Evolutionary conservation across 768 basidiomycete species (phyloP).

Genomic region (Boletus pseudo-olivaceus): DNA sequence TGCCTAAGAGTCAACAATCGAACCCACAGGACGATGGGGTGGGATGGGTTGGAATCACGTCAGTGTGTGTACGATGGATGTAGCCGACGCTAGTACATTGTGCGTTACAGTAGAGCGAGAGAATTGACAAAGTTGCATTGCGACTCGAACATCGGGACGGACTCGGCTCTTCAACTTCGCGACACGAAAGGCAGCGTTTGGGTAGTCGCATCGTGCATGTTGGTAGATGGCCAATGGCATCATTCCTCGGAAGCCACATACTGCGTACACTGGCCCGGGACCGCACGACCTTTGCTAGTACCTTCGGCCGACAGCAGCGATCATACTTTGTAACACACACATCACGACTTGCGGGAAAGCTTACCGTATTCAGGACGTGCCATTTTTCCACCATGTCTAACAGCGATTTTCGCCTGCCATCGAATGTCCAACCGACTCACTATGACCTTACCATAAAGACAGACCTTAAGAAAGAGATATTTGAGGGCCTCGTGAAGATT

Average conservation of each 20-base stretch:
- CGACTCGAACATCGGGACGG: background rate
- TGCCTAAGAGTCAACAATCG: background rate
- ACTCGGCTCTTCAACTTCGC: background rate
- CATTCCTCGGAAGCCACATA: constrained; percentile 7
- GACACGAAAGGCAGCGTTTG: background rate
- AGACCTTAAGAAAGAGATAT: constrained; percentile 73
- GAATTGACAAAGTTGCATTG: background rate
- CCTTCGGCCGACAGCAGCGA: background rate
- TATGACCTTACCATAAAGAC: constrained; percentile 80
- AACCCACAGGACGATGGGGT: background rate
- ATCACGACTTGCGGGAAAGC: background rate
- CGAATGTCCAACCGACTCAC: constrained; percentile 63
- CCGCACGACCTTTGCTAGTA: background rate
- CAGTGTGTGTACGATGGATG: background rate
- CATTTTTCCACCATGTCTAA: constrained; percentile 11
- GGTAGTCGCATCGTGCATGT: background rate
- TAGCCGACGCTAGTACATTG: background rate
- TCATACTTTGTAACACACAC: background rate
- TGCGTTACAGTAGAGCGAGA: background rate
- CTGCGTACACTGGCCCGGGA: constrained; percentile 2
- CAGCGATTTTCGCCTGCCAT: constrained; percentile 52
- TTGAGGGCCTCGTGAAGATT: constrained; percentile 73
- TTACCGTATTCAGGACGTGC: constrained; percentile 1
- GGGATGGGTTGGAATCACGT: background rate
- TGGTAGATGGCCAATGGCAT: constrained; percentile 9